Percentiles rank a stretch among this genome's conserved stretches.
Evolutionary conservation across 2,329 filamentous ascomycete genomes (phyloP).

Genomic region (Aspergillus niger): DNA sequence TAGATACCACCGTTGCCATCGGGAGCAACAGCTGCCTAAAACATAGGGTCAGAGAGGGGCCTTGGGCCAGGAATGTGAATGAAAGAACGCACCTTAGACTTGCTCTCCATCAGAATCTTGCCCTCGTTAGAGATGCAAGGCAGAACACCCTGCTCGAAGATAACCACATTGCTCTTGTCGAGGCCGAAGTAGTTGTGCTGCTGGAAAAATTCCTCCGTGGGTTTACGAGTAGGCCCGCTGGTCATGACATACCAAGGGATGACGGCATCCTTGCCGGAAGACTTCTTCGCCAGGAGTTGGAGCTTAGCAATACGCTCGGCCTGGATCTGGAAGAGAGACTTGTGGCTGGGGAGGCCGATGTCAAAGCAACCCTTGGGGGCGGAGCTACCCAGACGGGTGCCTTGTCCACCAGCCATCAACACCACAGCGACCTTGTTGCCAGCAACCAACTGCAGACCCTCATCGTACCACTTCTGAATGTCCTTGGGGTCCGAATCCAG

Average conservation of each 20-base stretch:
- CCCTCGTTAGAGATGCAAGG: slow-evolving; percentile 97
- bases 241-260: slow-evolving; percentile 99
- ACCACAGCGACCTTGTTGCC: slow-evolving; percentile 79
- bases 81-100: slow-evolving; percentile 64
- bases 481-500: slow-evolving; percentile 81
- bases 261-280: slow-evolving; percentile 62
- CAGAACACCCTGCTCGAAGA: slow-evolving; percentile 96
- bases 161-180: slow-evolving; percentile 77
- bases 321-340: slow-evolving; percentile 97
- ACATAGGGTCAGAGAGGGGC: neutral
- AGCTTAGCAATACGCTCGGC: slow-evolving; percentile 89
- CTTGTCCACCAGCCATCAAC: slow-evolving; percentile 95
- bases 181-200: slow-evolving; percentile 90
- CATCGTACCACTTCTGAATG: slow-evolving; percentile 80
- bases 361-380: slow-evolving; percentile 97
- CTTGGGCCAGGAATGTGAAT: neutral
- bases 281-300: slow-evolving; percentile 75
- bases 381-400: slow-evolving; percentile 89
- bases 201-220: slow-evolving; percentile 92
- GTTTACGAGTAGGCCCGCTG: slow-evolving; percentile 85
- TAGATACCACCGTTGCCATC: slow-evolving; percentile 98
- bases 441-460: slow-evolving; percentile 65
- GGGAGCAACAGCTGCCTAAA: slow-evolving; percentile 80
- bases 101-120: slow-evolving; percentile 91
- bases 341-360: slow-evolving; percentile 88